phyloP scores from a whole-genome alignment of 2,329 filamentous ascomycete genomes.

The Aulographum hederae region DNA sequence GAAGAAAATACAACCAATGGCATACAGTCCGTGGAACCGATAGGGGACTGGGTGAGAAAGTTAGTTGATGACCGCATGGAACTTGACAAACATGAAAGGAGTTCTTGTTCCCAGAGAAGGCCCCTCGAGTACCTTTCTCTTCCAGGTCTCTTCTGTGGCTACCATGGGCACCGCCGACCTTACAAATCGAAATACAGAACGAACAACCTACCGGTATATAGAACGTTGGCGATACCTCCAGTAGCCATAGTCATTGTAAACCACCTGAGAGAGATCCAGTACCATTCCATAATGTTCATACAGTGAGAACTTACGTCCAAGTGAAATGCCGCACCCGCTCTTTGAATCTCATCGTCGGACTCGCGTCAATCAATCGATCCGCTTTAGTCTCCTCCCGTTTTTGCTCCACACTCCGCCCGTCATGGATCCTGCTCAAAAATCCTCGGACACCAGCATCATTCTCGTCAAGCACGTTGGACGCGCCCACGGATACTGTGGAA shows the following conservation, averaged over 20 bases:
- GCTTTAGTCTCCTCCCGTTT: no score
- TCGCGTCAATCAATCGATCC: neutral
- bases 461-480: no score
- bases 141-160: neutral
- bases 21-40: slow-evolving; percentile 25
- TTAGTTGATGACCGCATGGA: neutral
- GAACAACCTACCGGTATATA: slow-evolving; percentile 35
- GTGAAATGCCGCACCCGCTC: slow-evolving; percentile 43
- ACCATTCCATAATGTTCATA: no score
- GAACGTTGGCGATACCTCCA: slow-evolving; percentile 39
- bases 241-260: slow-evolving; percentile 54
- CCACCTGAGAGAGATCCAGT: no score
- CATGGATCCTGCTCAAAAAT: no score
- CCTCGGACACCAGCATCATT: no score
- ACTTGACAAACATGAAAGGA: slow-evolving; percentile 1
- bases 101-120: neutral
- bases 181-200: no score
- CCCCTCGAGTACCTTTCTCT: neutral
- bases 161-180: no score
- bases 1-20: slow-evolving; percentile 30
- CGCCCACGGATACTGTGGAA: no score
- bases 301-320: no score
- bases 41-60: slow-evolving; percentile 16
- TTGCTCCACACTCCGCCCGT: no score
- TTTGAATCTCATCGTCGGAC: slow-evolving; percentile 26